Evolutionary conservation across 2,329 filamentous ascomycete genomes (phyloP).

Genomic region (Pleoardoris graminearum): DNA sequence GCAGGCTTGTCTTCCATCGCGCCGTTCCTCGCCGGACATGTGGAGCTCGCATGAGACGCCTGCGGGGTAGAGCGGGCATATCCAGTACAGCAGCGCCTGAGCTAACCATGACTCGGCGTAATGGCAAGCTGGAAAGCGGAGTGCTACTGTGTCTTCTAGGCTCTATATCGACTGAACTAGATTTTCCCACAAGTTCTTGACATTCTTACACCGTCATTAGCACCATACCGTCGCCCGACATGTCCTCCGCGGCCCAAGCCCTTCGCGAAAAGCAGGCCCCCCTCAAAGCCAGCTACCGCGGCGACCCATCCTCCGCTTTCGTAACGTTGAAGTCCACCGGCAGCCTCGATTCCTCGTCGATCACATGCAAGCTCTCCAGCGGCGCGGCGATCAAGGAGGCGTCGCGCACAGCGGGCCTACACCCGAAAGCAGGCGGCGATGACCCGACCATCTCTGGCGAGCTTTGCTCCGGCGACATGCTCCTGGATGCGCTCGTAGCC

Average conservation of each 20-base stretch:
- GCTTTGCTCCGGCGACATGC: constrained; percentile 55
- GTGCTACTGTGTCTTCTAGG: background rate
- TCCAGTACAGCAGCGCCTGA: background rate
- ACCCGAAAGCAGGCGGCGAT: constrained; percentile 53
- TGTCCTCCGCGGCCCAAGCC: constrained; percentile 34
- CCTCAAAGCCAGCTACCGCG: constrained; percentile 52
- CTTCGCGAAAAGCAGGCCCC: constrained; percentile 55
- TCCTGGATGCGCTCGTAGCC: constrained; percentile 55
- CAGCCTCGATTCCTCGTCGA: constrained; percentile 49
- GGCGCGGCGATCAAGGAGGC: constrained; percentile 48
- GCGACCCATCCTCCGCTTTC: constrained; percentile 50
- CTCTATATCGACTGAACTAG: background rate
- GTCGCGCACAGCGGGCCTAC: constrained; percentile 51
- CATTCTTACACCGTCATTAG: background rate
- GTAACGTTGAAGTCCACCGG: constrained; percentile 53
- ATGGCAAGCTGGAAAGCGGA: background rate
- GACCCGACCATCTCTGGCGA: constrained; percentile 51
- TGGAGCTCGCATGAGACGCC: background rate
- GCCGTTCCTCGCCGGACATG: background rate
- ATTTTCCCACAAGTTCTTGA: background rate
- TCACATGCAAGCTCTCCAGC: constrained; percentile 54
- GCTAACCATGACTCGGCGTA: background rate
- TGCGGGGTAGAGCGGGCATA: background rate
- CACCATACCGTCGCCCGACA: constrained; percentile 8
- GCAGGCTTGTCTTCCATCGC: background rate